Conservation (phyloP, 495 filamentous ascomycete species). For the Haplographium delicatum region DNA sequence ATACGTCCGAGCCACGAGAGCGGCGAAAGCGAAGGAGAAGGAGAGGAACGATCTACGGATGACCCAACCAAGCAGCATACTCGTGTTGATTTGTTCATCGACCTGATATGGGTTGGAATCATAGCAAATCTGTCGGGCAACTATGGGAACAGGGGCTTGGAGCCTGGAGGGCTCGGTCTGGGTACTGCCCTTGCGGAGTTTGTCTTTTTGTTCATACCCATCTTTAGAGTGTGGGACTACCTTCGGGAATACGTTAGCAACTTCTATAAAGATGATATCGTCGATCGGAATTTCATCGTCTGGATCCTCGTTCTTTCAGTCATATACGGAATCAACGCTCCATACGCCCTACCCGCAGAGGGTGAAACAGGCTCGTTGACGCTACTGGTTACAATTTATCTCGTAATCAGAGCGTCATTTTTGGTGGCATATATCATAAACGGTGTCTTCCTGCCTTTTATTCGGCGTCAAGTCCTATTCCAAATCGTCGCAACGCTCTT, state of each 20-base stretch:
- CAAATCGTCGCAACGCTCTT: background rate
- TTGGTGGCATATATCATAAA: slow-evolving; percentile 6
- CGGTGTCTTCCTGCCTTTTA: slow-evolving; percentile 9
- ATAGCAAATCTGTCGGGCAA: slow-evolving; percentile 19
- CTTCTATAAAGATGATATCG: slow-evolving; percentile 18
- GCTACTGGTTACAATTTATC: slow-evolving; percentile 14
- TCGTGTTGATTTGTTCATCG: slow-evolving; percentile 22
- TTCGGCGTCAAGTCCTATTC: slow-evolving; percentile 5
- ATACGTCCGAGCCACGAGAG: background rate
- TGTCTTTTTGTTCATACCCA: slow-evolving; percentile 19
- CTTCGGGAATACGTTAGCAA: slow-evolving; percentile 13
- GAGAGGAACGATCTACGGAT: slow-evolving; percentile 14
- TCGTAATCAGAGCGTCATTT: slow-evolving; percentile 11
- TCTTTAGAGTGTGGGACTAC: slow-evolving; percentile 22
- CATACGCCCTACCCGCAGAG: slow-evolving; percentile 6
- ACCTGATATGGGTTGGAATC: slow-evolving; percentile 23
- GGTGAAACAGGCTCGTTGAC: slow-evolving; percentile 11
- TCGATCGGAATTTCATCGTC: slow-evolving; percentile 15
- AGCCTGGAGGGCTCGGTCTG: background rate
- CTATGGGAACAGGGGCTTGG: slow-evolving; percentile 8
- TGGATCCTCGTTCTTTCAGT: slow-evolving; percentile 22
- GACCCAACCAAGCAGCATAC: slow-evolving; percentile 4
- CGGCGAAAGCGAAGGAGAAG: background rate
- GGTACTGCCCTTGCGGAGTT: slow-evolving; percentile 14
- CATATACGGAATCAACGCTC: slow-evolving; percentile 22